phyloP scores from a whole-genome alignment of 1,284 basidiomycete species.

The Agaricales sp. region DNA sequence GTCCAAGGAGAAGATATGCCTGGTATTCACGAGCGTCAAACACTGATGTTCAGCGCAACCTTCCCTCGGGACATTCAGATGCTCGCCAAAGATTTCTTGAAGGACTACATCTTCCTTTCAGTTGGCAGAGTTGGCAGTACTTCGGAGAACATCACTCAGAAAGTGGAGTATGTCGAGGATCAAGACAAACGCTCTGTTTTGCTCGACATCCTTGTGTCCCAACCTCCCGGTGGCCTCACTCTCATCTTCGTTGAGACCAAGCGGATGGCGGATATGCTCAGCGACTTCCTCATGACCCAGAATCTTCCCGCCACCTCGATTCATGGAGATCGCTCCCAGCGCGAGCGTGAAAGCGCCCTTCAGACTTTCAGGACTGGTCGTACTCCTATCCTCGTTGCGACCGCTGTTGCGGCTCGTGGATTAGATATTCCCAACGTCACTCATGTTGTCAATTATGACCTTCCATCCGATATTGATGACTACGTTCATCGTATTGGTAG shows the following conservation, averaged over 20 bases:
- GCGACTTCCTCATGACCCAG: constrained; percentile 88
- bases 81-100: constrained; percentile 92
- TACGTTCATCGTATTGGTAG: constrained; percentile 98
- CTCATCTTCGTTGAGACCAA: constrained; percentile 99
- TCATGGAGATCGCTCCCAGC: constrained; percentile 96
- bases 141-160: constrained; percentile 99
- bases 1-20: constrained; percentile 99
- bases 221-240: constrained; percentile 68
- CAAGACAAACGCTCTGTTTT: constrained; percentile 94
- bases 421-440: constrained; percentile 99
- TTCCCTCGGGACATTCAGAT: constrained; percentile 99
- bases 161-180: constrained; percentile 98
- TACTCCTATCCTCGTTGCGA: constrained; percentile 95
- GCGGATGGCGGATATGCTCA: constrained; percentile 97
- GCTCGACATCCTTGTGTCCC: constrained; percentile 86
- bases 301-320: constrained; percentile 91
- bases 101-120: constrained; percentile 96
- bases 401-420: constrained; percentile 97
- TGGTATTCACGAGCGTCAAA: constrained; percentile 84
- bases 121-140: constrained; percentile 98
- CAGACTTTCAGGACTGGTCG: constrained; percentile 93
- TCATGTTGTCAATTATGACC: constrained; percentile 97
- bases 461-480: constrained; percentile 98
- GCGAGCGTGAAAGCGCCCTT: constrained; percentile 93
- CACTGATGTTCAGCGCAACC: constrained; percentile 99